Conservation (phyloP, 345 rosid genomes). For the Dovyalis caffra region DNA sequence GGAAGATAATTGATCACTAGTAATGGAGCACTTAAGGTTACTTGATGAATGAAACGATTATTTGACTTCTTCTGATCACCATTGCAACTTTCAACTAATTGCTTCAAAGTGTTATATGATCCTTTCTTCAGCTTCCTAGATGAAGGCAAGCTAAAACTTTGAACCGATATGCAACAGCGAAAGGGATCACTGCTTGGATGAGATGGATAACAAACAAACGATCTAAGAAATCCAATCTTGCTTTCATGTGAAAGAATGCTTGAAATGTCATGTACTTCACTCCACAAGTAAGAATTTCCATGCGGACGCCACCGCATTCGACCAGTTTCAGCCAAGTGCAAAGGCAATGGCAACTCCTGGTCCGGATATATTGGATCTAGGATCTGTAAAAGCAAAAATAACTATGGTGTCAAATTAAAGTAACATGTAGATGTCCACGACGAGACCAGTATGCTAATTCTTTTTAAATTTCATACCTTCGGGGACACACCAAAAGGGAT, state of each 20-base stretch:
- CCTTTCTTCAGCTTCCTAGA: constrained; percentile 36
- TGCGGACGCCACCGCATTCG: constrained; percentile 88
- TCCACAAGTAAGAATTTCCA: constrained; percentile 83
- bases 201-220: constrained; percentile 92
- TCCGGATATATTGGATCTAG: constrained; percentile 89
- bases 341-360: constrained; percentile 83
- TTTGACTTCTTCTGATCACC: constrained; percentile 41
- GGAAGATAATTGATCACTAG: constrained; percentile 76
- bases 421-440: constrained; percentile 3
- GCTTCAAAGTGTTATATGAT: constrained; percentile 23
- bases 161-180: constrained; percentile 82
- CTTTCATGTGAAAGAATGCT: constrained; percentile 74
- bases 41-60: constrained; percentile 53
- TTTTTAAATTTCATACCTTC: constrained; percentile 51
- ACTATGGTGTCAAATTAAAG: constrained; percentile 6
- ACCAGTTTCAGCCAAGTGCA: constrained; percentile 91
- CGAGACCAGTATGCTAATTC: not conserved
- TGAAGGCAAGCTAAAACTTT: constrained; percentile 53
- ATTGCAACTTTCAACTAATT: constrained; percentile 33
- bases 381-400: constrained; percentile 46
- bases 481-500: constrained; percentile 94
- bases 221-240: constrained; percentile 71
- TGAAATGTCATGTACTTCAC: constrained; percentile 79
- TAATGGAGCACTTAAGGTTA: constrained; percentile 76
- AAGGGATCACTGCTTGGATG: constrained; percentile 85